Percentiles rank a stretch among this genome's conserved stretches.
phyloP scores from a whole-genome alignment of 2,329 filamentous ascomycete species.

The Zymoseptoria tritici region DNA sequence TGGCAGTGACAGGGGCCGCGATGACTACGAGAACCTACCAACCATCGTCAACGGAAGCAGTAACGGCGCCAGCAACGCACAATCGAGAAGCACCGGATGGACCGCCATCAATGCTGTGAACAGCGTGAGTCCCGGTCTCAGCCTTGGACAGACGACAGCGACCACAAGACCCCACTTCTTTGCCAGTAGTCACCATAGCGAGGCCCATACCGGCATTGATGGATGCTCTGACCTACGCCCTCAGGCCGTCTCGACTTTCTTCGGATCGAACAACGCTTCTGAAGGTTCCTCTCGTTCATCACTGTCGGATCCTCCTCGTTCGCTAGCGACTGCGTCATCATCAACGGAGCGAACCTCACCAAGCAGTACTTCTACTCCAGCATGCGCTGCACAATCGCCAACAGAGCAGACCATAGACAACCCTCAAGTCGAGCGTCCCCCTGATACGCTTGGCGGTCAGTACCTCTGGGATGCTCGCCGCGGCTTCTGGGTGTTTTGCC shows the following conservation, averaged over 20 bases:
- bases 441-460: background rate
- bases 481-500: background rate
- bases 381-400: background rate
- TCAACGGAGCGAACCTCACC: background rate
- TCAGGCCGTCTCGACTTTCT: background rate
- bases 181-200: background rate
- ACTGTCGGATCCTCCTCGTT: background rate
- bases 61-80: background rate
- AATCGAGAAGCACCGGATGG: background rate
- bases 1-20: background rate
- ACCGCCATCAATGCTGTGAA: background rate
- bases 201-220: background rate
- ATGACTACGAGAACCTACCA: too few relatives aligned
- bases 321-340: background rate
- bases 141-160: background rate
- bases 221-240: background rate
- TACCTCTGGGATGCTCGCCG: background rate
- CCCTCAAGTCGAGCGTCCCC: background rate
- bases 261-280: background rate
- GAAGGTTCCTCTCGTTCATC: background rate
- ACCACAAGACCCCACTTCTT: background rate
- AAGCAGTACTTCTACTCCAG: background rate
- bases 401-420: background rate
- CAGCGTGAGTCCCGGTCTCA: background rate
- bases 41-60: background rate